A percentile compares a stretch with the other conserved stretches of the same genome.
These are phyloP conservation scores for Hypoxylon sp. DNA, from an alignment of 2,329 filamentous ascomycete species.

Conservation along the genomic window DNA sequence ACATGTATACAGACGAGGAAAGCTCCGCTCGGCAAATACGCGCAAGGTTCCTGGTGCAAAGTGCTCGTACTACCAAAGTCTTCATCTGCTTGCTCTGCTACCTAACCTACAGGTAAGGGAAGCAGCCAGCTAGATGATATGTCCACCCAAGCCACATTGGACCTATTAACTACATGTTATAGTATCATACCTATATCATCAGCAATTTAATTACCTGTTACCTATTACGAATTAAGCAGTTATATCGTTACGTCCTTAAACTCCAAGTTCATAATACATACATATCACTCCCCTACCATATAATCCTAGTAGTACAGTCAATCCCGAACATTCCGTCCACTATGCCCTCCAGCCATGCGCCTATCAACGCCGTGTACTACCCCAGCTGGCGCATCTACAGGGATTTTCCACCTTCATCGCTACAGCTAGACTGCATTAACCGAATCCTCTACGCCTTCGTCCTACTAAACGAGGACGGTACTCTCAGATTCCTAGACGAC, in stretches of 20 bases:
- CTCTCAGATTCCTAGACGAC: conserved; percentile 70
- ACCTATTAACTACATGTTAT: not conserved
- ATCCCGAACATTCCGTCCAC: conserved; percentile 2
- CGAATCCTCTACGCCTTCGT: conserved; percentile 74
- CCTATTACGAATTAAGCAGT: not conserved
- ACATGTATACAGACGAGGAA: not conserved
- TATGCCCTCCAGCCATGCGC: conserved; percentile 41
- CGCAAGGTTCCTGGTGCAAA: conserved; percentile 1
- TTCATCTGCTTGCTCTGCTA: not conserved
- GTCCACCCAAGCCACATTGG: not conserved
- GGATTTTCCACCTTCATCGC: conserved; percentile 66
- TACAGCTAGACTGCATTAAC: conserved; percentile 68
- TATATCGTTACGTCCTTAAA: not conserved
- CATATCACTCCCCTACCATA: not conserved
- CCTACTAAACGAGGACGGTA: conserved; percentile 57
- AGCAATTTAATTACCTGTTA: not conserved
- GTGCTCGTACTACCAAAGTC: conserved; percentile 15
- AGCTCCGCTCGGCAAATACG: not conserved
- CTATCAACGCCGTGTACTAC: conserved; percentile 71
- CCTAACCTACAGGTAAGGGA: not conserved
- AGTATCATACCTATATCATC: not conserved
- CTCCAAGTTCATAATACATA: not conserved
- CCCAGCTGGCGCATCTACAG: conserved; percentile 72
- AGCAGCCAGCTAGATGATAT: not conserved
- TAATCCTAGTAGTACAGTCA: not conserved